Evolutionary conservation across 768 basidiomycete genomes (phyloP).

Genomic region (Pleurotus salmoneostramineus): DNA sequence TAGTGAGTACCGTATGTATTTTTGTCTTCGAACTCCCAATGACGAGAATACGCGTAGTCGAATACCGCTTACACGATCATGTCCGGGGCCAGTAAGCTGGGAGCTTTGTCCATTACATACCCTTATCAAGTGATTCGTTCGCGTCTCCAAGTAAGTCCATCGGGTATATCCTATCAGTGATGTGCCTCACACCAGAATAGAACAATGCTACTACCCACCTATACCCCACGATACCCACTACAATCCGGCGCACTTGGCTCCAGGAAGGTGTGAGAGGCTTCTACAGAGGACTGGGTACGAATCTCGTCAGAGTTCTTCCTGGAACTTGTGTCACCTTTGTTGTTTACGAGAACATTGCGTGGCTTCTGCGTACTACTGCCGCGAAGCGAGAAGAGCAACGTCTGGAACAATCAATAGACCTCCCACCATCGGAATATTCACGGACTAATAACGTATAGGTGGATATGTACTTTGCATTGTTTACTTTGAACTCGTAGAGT

Average conservation of each 20-base stretch:
- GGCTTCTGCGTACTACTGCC: slow-evolving; percentile 70
- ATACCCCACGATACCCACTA: slow-evolving; percentile 83
- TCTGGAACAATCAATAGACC: not conserved
- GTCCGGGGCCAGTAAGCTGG: slow-evolving; percentile 87
- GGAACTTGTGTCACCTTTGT: slow-evolving; percentile 98
- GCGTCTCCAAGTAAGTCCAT: slow-evolving; percentile 71
- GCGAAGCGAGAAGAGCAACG: slow-evolving; percentile 37
- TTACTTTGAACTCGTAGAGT: not conserved
- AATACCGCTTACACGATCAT: slow-evolving; percentile 90
- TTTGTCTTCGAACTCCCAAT: not conserved
- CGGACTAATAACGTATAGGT: not conserved
- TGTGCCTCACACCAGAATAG: slow-evolving; percentile 27
- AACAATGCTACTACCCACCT: slow-evolving; percentile 61
- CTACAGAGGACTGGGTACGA: slow-evolving; percentile 93
- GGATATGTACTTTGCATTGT: not conserved
- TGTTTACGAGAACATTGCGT: slow-evolving; percentile 91
- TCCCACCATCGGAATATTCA: not conserved
- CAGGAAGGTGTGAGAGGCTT: slow-evolving; percentile 83
- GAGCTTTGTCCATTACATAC: slow-evolving; percentile 82
- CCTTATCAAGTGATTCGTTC: slow-evolving; percentile 98
- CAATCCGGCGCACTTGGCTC: slow-evolving; percentile 75
- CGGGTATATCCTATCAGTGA: not conserved
- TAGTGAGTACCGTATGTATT: slow-evolving; percentile 49
- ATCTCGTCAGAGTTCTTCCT: slow-evolving; percentile 90
- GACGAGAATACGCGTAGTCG: slow-evolving; percentile 45